phyloP scores from a whole-genome alignment of 768 basidiomycete species.

The Hemileccinum impolitum region DNA sequence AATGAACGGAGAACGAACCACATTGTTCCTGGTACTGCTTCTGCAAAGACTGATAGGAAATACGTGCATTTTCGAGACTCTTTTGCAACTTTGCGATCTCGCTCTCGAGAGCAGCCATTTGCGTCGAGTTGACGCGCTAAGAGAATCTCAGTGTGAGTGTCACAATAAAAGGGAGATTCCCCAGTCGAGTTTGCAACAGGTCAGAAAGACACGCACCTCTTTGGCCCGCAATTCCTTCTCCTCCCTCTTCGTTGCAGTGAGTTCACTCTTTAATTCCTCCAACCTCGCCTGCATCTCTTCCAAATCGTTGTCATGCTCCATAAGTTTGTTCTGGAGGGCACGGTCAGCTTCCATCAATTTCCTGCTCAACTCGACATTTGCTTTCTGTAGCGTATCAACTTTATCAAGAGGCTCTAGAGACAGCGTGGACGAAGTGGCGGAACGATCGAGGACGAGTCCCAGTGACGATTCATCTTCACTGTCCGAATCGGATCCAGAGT shows the following conservation, averaged over 20 bases:
- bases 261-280: slow-evolving; percentile 75
- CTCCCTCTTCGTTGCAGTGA: slow-evolving; percentile 78
- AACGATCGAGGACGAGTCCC: slow-evolving; percentile 61
- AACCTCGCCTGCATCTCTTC: slow-evolving; percentile 74
- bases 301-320: slow-evolving; percentile 78
- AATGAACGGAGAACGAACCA: slow-evolving; percentile 42
- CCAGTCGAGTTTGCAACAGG: slow-evolving; percentile 3
- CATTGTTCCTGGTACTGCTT: slow-evolving; percentile 90
- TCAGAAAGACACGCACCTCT: slow-evolving; percentile 51
- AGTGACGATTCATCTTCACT: slow-evolving; percentile 47
- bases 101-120: slow-evolving; percentile 69
- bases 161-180: not conserved
- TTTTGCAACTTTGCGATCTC: slow-evolving; percentile 78
- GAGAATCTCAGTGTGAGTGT: slow-evolving; percentile 9
- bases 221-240: slow-evolving; percentile 90
- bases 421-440: slow-evolving; percentile 54
- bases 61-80: slow-evolving; percentile 66
- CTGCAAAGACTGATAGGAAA: slow-evolving; percentile 73
- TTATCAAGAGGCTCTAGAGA: slow-evolving; percentile 74
- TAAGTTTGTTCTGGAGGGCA: slow-evolving; percentile 59
- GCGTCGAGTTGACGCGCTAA: slow-evolving; percentile 60
- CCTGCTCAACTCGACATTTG: slow-evolving; percentile 70
- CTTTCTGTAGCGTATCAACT: slow-evolving; percentile 67
- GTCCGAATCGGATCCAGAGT: slow-evolving; percentile 49
- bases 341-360: slow-evolving; percentile 76